Evolutionary conservation across 768 basidiomycete species (phyloP).

Genomic region (Symmetrospora coprosmae): DNA sequence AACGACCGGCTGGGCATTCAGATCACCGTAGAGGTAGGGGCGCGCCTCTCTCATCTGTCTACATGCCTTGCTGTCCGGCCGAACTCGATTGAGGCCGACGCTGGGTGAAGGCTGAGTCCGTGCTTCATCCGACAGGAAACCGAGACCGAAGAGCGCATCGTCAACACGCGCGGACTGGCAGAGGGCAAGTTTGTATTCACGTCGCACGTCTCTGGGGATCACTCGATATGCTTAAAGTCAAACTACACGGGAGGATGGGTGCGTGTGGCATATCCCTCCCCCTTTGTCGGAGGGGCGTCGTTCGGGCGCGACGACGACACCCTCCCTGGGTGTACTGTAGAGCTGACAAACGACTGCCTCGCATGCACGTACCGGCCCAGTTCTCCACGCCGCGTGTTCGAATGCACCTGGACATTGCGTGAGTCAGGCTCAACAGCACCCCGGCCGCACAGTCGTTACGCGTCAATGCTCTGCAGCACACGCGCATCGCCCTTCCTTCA

Average conservation of each 20-base stretch:
- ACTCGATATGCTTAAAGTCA: slow-evolving; percentile 86
- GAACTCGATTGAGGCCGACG: neutral
- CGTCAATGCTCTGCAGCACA: too few relatives aligned
- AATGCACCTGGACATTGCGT: slow-evolving; percentile 77
- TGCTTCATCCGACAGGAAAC: slow-evolving; percentile 55
- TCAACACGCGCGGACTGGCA: slow-evolving; percentile 74
- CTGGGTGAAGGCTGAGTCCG: neutral
- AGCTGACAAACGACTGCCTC: too few relatives aligned
- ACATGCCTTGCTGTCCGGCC: neutral
- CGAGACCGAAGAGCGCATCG: slow-evolving; percentile 62
- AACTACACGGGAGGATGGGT: slow-evolving; percentile 53
- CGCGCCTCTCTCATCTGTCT: neutral
- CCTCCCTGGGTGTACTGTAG: too few relatives aligned
- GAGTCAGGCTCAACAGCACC: neutral
- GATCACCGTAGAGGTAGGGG: slow-evolving; percentile 72
- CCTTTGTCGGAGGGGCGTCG: too few relatives aligned
- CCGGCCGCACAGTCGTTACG: too few relatives aligned
- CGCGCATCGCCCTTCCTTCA: too few relatives aligned
- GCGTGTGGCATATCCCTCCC: too few relatives aligned
- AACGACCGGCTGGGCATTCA: slow-evolving; percentile 72
- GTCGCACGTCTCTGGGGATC: slow-evolving; percentile 90
- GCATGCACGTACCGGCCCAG: too few relatives aligned
- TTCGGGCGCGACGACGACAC: slow-evolving; percentile 43
- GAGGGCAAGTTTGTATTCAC: slow-evolving; percentile 95
- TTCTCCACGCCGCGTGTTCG: slow-evolving; percentile 57